phyloP scores from a whole-genome alignment of 2,329 filamentous ascomycete species.

The Trichoderma hamatum region DNA sequence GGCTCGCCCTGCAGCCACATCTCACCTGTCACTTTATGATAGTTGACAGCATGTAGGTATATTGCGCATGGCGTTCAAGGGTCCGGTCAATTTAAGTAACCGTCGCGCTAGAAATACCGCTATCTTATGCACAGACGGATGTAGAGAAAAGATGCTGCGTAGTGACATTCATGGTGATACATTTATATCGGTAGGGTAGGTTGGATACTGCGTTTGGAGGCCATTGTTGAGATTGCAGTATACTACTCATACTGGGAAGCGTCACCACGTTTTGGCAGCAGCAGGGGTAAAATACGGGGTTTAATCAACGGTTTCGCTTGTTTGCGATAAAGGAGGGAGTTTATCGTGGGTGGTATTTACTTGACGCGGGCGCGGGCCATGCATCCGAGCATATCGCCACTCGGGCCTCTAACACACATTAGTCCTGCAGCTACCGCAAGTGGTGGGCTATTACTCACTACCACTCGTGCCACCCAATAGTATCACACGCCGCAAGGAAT shows the following conservation, averaged over 20 bases:
- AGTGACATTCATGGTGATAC: not conserved
- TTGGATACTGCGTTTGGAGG: not conserved
- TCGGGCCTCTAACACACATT: slow-evolving; percentile 14
- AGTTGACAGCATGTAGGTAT: not conserved
- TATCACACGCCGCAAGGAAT: not conserved
- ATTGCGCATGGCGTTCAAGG: not conserved
- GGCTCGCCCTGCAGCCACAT: slow-evolving; percentile 9
- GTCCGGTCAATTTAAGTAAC: slow-evolving; percentile 2
- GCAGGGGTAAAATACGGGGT: not conserved
- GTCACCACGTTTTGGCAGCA: not conserved
- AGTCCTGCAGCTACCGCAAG: not conserved
- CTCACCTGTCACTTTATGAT: slow-evolving; percentile 12
- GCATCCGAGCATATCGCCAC: slow-evolving; percentile 4
- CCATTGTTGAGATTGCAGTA: not conserved
- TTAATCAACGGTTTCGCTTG: not conserved
- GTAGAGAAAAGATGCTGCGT: not conserved
- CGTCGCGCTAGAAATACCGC: not conserved
- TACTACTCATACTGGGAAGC: not conserved
- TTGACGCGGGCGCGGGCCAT: slow-evolving; percentile 3
- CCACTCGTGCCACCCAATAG: not conserved
- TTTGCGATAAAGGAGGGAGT: not conserved
- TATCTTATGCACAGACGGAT: slow-evolving; percentile 7
- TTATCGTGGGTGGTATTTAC: not conserved
- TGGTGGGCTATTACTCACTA: not conserved
- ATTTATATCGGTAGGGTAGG: not conserved